A percentile compares a stretch with the other conserved stretches of the same genome.
Conservation (phyloP, 208 protist species). For the Leishmania martiniquensis region DNA sequence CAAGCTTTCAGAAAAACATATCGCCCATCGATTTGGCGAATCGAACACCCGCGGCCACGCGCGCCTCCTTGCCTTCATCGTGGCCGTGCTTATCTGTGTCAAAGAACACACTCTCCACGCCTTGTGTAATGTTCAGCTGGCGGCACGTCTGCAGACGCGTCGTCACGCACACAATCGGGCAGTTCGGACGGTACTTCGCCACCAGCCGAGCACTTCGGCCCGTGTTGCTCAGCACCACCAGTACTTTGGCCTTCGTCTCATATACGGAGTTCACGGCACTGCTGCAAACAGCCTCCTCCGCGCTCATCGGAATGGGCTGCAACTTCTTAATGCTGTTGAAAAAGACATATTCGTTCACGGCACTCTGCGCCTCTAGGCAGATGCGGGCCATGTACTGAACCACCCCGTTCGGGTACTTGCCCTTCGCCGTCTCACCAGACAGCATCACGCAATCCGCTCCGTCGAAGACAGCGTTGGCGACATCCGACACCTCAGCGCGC, state of each 20-base stretch:
- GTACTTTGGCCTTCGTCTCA: slow-evolving; percentile 86
- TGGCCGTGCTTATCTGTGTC: slow-evolving; percentile 63
- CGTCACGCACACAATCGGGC: slow-evolving; percentile 95
- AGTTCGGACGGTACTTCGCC: slow-evolving; percentile 96
- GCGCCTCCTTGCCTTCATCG: slow-evolving; percentile 75
- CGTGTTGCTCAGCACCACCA: slow-evolving; percentile 94
- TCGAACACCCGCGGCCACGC: slow-evolving; percentile 62
- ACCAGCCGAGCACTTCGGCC: slow-evolving; percentile 94
- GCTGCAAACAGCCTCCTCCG: slow-evolving; percentile 94
- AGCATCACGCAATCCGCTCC: slow-evolving; percentile 99
- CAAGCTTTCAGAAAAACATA: too few relatives aligned
- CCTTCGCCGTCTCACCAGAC: slow-evolving; percentile 98
- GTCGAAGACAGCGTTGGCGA: slow-evolving; percentile 98
- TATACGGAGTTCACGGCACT: slow-evolving; percentile 95
- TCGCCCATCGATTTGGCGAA: slow-evolving; percentile 67
- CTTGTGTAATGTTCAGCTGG: slow-evolving; percentile 83
- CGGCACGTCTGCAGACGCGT: slow-evolving; percentile 83
- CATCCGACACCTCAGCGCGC: slow-evolving; percentile 98
- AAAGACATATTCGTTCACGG: slow-evolving; percentile 73
- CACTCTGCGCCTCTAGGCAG: slow-evolving; percentile 86
- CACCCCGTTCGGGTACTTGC: slow-evolving; percentile 96
- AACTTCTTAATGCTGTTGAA: slow-evolving; percentile 89
- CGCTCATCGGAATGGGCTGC: slow-evolving; percentile 77
- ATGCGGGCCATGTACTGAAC: slow-evolving; percentile 97
- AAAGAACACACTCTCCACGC: slow-evolving; percentile 82